Base-by-base conservation (phyloP, 2,329 filamentous ascomycete species). In the Fusarium coffeatum region DNA sequence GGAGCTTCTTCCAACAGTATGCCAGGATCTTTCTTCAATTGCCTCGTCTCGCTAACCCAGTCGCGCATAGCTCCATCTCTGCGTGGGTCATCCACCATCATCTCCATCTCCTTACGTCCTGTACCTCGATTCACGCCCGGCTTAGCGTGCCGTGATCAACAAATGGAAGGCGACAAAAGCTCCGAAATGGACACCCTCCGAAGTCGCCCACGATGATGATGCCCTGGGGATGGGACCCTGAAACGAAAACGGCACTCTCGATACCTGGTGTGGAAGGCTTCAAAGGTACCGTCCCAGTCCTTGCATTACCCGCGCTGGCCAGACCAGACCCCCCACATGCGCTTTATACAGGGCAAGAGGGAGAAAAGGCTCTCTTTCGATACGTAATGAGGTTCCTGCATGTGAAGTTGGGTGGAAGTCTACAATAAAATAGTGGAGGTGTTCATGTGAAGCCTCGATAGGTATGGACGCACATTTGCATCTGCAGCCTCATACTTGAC, bases 301-400 rank as follows among this genome's bases (percentile, higher is more conserved):
- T 37, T 45, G 51, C 34, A n/a, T 42, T 41, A 34, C 49, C 48
- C 23, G 22, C 23, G 49, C 34, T 10, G 30, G 18, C 41, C 30
- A 28, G 27, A 25, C 16, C 22, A 43, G 22, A 43, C 20, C 66
- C 67, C 67, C 67, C 67, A 71, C 67, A 68, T 51, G 13, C 22
- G 30, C 34, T 25, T 32, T 20, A 37, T 50, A 69, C 42, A 49
- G 23, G 30, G 27, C 9, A 15, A 27, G 18, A 37, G 11, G 30
- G 34, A 37, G 16, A 30, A 49, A 49, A 53, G 34, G 34, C n/a
- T 51, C 51, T 49, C 34, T 50, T 37, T 20, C 48, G 47, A 68
- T 74, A 74, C 72, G 70, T 74, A 73, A 74, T 74, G 50, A 32
- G 51, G 65, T 64, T 72, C 55, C 56, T 73, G 62, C 50, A 47